These are phyloP conservation scores for Thalassiosira mediterranea DNA, from an alignment of 352 stramenopile genomes.

Conservation along the genomic window DNA sequence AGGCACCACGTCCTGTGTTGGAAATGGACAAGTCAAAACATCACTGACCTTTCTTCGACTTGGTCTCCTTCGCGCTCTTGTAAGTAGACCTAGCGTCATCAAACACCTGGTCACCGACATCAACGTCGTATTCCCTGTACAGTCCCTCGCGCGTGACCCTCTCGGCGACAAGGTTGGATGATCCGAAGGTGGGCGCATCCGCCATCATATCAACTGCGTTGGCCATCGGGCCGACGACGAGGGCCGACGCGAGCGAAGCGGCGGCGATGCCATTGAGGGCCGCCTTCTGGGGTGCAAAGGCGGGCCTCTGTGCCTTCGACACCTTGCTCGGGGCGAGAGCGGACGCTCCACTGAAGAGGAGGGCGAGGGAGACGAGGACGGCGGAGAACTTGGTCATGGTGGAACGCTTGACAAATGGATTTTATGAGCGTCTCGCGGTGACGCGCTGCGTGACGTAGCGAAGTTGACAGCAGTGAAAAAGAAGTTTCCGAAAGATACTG, in stretches of 20 bases:
- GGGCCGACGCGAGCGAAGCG: slow-evolving; percentile 39
- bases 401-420: too few species aligned
- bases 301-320: slow-evolving; percentile 25
- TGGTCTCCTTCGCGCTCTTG: slow-evolving; percentile 84
- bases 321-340: slow-evolving; percentile 42
- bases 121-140: slow-evolving; percentile 83
- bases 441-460: too few species aligned
- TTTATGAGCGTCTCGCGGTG: too few species aligned
- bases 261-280: slow-evolving; percentile 33
- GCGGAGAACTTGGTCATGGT: slow-evolving; percentile 48
- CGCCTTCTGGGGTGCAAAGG: slow-evolving; percentile 27
- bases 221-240: slow-evolving; percentile 50
- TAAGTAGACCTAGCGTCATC: slow-evolving; percentile 84
- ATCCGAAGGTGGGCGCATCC: slow-evolving; percentile 51
- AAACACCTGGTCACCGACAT: slow-evolving; percentile 63
- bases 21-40: slow-evolving; percentile 1
- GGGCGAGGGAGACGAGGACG: slow-evolving; percentile 22
- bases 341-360: slow-evolving; percentile 26
- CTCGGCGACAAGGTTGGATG: slow-evolving; percentile 62
- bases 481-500: too few species aligned
- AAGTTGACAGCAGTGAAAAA: background rate
- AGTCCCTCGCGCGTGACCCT: slow-evolving; percentile 80
- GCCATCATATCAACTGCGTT: slow-evolving; percentile 54
- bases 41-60: slow-evolving; percentile 81
- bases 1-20: background rate